A percentile compares a stretch with the other conserved stretches of the same genome.
Evolutionary conservation across 192 early-diverging fungal species (phyloP).

Genomic region (Rhizophagus clarus): DNA sequence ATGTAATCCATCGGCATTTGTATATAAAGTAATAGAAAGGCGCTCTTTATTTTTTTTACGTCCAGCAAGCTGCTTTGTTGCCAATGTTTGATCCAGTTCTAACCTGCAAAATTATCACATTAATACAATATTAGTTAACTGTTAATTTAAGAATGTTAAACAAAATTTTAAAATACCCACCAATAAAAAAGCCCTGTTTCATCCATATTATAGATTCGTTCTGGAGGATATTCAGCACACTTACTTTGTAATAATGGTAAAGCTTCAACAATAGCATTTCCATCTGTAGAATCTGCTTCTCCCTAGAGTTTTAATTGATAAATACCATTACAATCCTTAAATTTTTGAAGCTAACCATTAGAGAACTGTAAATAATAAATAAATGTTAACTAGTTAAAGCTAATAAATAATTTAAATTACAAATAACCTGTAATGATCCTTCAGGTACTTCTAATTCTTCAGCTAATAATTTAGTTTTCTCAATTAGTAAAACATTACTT

Average conservation of each 20-base stretch:
- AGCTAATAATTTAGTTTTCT: no score
- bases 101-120: no score
- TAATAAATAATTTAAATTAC: neutral
- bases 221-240: neutral
- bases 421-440: no score
- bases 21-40: conserved; percentile 8
- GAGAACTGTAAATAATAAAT: conserved; percentile 36
- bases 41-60: conserved; percentile 25
- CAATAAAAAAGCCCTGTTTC: conserved; percentile 24
- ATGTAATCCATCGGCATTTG: conserved; percentile 27
- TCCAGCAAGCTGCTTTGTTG: neutral
- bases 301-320: conserved; percentile 21
- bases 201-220: conserved; percentile 33
- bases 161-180: neutral
- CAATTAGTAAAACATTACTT: no score
- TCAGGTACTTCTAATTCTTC: no score
- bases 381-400: no score
- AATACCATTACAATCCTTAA: conserved; percentile 43
- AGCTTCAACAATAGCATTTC: conserved; percentile 1
- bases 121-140: no score
- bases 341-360: conserved; percentile 44
- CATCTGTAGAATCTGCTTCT: conserved; percentile 12
- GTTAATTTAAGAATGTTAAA: neutral
- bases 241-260: neutral
- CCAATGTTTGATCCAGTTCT: neutral